These are phyloP conservation scores for Sordaria brevicollis DNA, from an alignment of 495 filamentous ascomycete genomes.

Conservation along the genomic window DNA sequence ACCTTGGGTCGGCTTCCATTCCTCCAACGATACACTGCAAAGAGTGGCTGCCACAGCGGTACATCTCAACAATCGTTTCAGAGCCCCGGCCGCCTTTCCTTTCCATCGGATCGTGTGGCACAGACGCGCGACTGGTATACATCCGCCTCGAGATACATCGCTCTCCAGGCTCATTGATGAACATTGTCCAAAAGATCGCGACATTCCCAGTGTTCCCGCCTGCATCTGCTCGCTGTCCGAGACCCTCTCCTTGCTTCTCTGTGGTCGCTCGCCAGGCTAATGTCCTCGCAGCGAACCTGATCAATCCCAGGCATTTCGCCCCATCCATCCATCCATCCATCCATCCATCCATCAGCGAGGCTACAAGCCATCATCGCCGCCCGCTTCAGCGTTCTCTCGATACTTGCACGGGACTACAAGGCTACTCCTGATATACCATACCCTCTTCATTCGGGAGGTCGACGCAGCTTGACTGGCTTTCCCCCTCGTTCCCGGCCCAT, in stretches of 20 bases:
- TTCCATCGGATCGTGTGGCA: neutral
- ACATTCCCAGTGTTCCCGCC: neutral
- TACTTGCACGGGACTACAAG: neutral
- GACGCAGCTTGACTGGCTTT: neutral
- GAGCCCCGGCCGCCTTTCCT: neutral
- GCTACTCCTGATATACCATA: neutral
- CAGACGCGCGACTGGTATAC: neutral
- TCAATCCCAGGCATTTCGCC: neutral
- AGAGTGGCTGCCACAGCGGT: neutral
- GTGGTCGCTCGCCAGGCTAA: neutral
- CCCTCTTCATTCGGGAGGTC: neutral
- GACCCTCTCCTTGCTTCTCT: neutral
- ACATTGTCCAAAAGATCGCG: neutral
- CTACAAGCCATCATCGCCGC: neutral
- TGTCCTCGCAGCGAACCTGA: neutral
- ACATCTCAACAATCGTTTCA: neutral
- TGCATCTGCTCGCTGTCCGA: neutral
- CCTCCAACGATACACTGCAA: neutral
- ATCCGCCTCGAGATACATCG: too few relatives aligned
- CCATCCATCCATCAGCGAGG: neutral
- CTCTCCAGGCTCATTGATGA: neutral
- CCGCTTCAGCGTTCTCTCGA: neutral
- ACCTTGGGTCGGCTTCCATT: neutral
- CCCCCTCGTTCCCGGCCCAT: neutral
- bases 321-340: too few relatives aligned